Conservation (phyloP, 768 basidiomycete species). For the Hydnum rufescens region DNA sequence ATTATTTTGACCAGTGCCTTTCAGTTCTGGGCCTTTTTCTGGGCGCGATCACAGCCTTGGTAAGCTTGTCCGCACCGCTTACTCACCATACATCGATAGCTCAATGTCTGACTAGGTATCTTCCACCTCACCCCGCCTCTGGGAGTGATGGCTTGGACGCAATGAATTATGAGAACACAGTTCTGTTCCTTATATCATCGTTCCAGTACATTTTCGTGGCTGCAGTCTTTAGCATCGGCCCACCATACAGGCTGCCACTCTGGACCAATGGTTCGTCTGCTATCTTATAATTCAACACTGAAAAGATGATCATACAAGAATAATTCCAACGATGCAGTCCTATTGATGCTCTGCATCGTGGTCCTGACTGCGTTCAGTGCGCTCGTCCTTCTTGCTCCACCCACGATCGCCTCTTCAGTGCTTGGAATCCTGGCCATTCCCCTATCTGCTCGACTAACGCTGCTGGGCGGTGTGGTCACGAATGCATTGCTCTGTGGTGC, state of each 20-base stretch:
- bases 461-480: constrained; percentile 43
- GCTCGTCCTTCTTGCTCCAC: constrained; percentile 55
- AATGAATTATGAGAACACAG: constrained; percentile 80
- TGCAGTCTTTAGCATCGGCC: constrained; percentile 93
- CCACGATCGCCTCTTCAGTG: constrained; percentile 33
- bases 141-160: constrained; percentile 57
- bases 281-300: not conserved
- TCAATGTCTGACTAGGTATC: constrained; percentile 37
- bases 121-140: constrained; percentile 36
- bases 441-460: constrained; percentile 38
- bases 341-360: constrained; percentile 62
- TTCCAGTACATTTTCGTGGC: constrained; percentile 98
- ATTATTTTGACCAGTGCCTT: constrained; percentile 64
- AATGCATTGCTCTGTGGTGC: constrained; percentile 54
- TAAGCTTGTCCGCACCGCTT: constrained; percentile 18
- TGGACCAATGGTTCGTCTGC: constrained; percentile 67
- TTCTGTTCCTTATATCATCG: constrained; percentile 80
- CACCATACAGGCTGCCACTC: constrained; percentile 87
- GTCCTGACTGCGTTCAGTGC: constrained; percentile 53
- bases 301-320: not conserved
- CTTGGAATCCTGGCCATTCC: constrained; percentile 68
- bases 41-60: constrained; percentile 77
- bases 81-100: not conserved
- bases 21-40: constrained; percentile 78
- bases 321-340: constrained; percentile 26